Base-by-base conservation (phyloP, 257 asterid genomes). In the Ligustrum vulgare region DNA sequence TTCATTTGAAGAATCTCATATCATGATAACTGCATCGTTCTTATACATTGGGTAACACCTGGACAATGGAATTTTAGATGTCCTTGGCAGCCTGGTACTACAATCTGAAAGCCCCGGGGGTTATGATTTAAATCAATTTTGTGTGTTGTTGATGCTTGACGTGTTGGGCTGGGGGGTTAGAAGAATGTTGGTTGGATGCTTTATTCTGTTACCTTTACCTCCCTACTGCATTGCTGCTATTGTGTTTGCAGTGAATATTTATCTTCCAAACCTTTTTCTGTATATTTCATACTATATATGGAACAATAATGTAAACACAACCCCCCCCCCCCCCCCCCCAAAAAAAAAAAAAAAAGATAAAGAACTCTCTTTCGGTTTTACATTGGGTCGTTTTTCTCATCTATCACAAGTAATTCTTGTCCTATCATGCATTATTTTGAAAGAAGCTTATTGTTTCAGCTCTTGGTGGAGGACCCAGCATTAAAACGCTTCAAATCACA, bases 401-500 rank as follows among this genome's bases (percentile, higher is more conserved):
- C n/a, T 45, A 12, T 45, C 54, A 45, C 54, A 45, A 45, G n/a
- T 45, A 45, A 45, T 45, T 45, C 6, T 3, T 45, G 54, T 45
- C 54, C 10, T 67, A 8, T 70, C 33, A 39, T 75, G 36, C 35
- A 60, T 54, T 37, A 37, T 22, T 83, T 75, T 70, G 13, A 78
- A 22, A 34, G 15, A 9, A 37, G 67, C 20, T 78, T 67, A 78
- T 79, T 71, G 54, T 86, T 85, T 71, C 91, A 90, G 97, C 92
- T 92, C 78, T 84, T 92, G 87, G 94, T 89, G 2, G 90, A 77
- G 9, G 91, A 92, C 80, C 89, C 93, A 15, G 82, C 87, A n/a
- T 84, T 92, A 58, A 89, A 76, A 72, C 96, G 87, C 80, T 89
- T 89, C 81, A 92, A 92, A 79, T 91, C 97, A 34, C 83, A 88